These are phyloP conservation scores for Heliamphora exappendiculata DNA, from an alignment of 148 eudicot genomes.

Conservation along the genomic window DNA sequence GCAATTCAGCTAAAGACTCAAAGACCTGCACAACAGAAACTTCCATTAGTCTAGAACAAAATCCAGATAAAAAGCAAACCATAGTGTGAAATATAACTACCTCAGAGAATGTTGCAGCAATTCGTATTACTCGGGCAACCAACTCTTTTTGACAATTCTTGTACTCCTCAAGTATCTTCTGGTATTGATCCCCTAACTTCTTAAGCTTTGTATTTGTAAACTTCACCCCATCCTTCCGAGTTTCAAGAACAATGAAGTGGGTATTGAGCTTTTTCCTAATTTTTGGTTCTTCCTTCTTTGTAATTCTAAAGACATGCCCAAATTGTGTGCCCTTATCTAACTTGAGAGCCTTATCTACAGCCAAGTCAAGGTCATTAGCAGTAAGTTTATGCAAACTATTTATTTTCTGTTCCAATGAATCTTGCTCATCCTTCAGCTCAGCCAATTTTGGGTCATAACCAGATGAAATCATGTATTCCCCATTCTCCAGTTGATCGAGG, in stretches of 20 bases:
- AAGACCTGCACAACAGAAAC: constrained; percentile 55
- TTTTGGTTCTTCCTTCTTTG: constrained; percentile 97
- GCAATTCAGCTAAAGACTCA: constrained; percentile 54
- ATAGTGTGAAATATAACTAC: constrained; percentile 24
- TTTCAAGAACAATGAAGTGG: constrained; percentile 85
- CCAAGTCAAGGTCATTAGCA: constrained; percentile 82
- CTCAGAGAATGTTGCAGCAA: constrained; percentile 78
- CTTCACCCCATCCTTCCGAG: constrained; percentile 96
- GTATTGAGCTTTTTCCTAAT: constrained; percentile 84
- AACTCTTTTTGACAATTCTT: constrained; percentile 77
- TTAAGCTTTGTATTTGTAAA: constrained; percentile 89
- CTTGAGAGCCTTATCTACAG: constrained; percentile 74
- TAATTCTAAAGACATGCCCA: constrained; percentile 95
- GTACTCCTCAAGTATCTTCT: constrained; percentile 74
- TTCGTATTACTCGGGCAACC: constrained; percentile 74
- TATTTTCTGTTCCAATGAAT: constrained; percentile 64
- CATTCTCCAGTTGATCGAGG: constrained; percentile 92
- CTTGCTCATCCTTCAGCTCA: constrained; percentile 63
- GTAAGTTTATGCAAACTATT: constrained; percentile 60
- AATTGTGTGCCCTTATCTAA: constrained; percentile 94
- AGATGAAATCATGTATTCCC: constrained; percentile 94
- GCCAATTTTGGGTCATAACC: constrained; percentile 65
- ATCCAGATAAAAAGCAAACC: constrained; percentile 14
- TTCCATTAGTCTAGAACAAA: constrained; percentile 8
- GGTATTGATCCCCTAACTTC: constrained; percentile 77